Evolutionary conservation across 2,329 filamentous ascomycete species (phyloP).

Genomic region (Pseudogymnoascus pannorum): DNA sequence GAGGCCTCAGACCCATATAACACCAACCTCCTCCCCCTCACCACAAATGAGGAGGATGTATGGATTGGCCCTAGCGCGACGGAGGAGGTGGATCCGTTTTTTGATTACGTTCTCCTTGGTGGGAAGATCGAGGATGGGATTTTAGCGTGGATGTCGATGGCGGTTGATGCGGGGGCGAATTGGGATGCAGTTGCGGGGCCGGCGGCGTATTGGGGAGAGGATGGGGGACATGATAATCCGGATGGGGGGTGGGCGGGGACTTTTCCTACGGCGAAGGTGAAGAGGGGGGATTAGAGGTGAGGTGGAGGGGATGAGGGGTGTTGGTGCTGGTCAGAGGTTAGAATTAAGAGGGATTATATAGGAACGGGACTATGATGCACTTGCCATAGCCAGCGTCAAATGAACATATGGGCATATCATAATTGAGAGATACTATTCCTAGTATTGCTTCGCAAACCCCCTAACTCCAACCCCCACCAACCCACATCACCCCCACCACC

Average conservation of each 20-base stretch:
- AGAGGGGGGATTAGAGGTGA: neutral
- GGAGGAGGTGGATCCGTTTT: conserved; percentile 42
- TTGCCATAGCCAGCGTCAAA: neutral
- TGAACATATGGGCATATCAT: neutral
- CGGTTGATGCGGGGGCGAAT: conserved; percentile 33
- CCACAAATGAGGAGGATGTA: conserved; percentile 41
- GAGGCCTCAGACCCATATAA: conserved; percentile 39
- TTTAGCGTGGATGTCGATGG: conserved; percentile 42
- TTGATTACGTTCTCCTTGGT: conserved; percentile 47
- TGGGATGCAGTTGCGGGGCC: conserved; percentile 16
- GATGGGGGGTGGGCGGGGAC: neutral
- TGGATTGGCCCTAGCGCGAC: conserved; percentile 38
- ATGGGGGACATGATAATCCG: conserved; percentile 16
- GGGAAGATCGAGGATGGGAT: conserved; percentile 40
- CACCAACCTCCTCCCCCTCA: conserved; percentile 36
- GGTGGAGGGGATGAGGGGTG: neutral
- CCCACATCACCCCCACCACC: neutral
- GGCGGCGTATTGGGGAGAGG: conserved; percentile 16
- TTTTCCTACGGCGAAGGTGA: neutral
- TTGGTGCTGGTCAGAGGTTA: neutral
- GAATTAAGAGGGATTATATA: neutral
- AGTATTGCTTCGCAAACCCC: neutral
- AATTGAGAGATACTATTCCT: neutral
- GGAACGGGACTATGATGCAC: neutral
- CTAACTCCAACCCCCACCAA: neutral